phyloP scores from a whole-genome alignment of 345 rosid species.

The Physaria fendleri region DNA sequence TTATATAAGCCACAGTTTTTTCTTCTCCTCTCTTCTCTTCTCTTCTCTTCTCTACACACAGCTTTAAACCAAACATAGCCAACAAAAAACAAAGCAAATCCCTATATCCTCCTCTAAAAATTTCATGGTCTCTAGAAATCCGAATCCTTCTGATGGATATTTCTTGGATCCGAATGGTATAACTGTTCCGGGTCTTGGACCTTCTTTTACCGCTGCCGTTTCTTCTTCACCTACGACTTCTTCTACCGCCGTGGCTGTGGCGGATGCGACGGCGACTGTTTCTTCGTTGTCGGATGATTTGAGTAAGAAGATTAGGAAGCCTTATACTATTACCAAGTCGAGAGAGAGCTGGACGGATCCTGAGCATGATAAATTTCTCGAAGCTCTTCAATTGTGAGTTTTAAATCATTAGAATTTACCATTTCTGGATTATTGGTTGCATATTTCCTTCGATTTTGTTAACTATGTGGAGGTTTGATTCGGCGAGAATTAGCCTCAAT shows the following conservation, averaged over 20 bases:
- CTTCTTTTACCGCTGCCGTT: slow-evolving; percentile 34
- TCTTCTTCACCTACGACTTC: slow-evolving; percentile 21
- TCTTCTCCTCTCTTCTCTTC: background rate
- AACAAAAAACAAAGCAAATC: background rate
- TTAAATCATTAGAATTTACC: background rate
- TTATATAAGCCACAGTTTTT: slow-evolving; percentile 12
- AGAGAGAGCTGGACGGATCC: slow-evolving; percentile 97
- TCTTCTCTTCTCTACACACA: background rate
- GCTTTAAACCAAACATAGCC: background rate
- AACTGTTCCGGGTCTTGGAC: slow-evolving; percentile 52
- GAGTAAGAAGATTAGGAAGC: slow-evolving; percentile 69
- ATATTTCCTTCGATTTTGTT: background rate
- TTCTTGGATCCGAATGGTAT: slow-evolving; percentile 63
- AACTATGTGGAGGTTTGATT: slow-evolving; percentile 6
- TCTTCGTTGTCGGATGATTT: slow-evolving; percentile 58
- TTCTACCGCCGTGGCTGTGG: slow-evolving; percentile 17
- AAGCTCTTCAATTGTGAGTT: slow-evolving; percentile 84
- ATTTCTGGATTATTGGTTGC: slow-evolving; percentile 1
- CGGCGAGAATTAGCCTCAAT: background rate
- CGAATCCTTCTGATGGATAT: slow-evolving; percentile 54
- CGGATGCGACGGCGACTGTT: slow-evolving; percentile 33
- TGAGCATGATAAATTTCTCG: slow-evolving; percentile 92
- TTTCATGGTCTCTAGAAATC: slow-evolving; percentile 59
- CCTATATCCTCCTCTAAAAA: background rate
- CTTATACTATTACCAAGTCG: slow-evolving; percentile 81